Conservation (phyloP, 1,284 basidiomycete species). For the Cutaneotrichosporon sp. region DNA sequence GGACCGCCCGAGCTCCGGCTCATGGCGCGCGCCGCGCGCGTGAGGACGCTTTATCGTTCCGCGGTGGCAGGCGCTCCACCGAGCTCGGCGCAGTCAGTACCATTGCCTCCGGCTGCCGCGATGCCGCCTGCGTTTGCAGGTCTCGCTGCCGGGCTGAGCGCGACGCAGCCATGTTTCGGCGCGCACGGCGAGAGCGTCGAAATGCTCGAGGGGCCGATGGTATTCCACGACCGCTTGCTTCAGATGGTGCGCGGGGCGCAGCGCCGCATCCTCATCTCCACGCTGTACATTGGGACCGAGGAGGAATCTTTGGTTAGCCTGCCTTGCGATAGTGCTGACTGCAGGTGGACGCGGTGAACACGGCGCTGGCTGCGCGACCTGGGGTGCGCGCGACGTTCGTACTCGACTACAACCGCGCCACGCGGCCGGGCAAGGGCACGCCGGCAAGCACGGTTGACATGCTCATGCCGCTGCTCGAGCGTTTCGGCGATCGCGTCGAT, state of each 20-base stretch:
- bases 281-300: slow-evolving; percentile 73
- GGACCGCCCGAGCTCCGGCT: neutral
- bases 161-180: slow-evolving; percentile 53
- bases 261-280: slow-evolving; percentile 78
- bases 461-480: slow-evolving; percentile 67
- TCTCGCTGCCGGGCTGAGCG: slow-evolving; percentile 33
- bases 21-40: neutral
- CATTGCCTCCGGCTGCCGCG: slow-evolving; percentile 1
- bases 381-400: slow-evolving; percentile 70
- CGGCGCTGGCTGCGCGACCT: slow-evolving; percentile 63
- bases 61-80: neutral
- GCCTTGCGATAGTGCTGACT: neutral
- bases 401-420: slow-evolving; percentile 87
- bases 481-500: slow-evolving; percentile 73
- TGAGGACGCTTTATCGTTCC: neutral
- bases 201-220: slow-evolving; percentile 53
- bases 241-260: slow-evolving; percentile 71
- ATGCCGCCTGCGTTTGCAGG: slow-evolving; percentile 31
- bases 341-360: slow-evolving; percentile 67
- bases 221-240: slow-evolving; percentile 54
- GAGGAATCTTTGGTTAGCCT: slow-evolving; percentile 62
- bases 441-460: slow-evolving; percentile 66
- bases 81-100: neutral
- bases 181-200: slow-evolving; percentile 34
- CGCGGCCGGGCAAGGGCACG: slow-evolving; percentile 64